Evolutionary conservation across 495 filamentous ascomycete species (phyloP).

Genomic region (Thermothielavioides terrestris): DNA sequence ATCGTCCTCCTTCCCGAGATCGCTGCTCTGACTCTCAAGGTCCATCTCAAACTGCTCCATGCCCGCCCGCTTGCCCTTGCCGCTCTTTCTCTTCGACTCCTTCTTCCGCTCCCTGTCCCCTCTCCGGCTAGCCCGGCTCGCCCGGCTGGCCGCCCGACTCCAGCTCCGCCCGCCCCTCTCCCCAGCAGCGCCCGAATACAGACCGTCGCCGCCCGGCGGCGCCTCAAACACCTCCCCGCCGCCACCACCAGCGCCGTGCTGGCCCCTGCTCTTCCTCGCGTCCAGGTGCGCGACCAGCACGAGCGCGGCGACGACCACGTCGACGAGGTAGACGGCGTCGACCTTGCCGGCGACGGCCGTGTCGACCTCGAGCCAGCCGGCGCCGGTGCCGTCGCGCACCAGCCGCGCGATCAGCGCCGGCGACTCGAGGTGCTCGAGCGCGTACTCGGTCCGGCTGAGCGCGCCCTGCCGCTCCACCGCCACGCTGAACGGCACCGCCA

Average conservation of each 20-base stretch:
- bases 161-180: slow-evolving; percentile 20
- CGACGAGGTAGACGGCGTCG: slow-evolving; percentile 63
- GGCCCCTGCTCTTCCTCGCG: slow-evolving; percentile 18
- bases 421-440: slow-evolving; percentile 54
- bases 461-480: slow-evolving; percentile 42
- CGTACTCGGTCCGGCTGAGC: slow-evolving; percentile 50
- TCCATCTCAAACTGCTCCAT: slow-evolving; percentile 50
- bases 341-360: slow-evolving; percentile 41
- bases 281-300: slow-evolving; percentile 61
- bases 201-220: slow-evolving; percentile 29
- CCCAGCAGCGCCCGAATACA: neutral
- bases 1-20: slow-evolving; percentile 30
- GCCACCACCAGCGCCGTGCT: slow-evolving; percentile 12
- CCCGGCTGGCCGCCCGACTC: slow-evolving; percentile 20
- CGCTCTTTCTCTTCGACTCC: slow-evolving; percentile 17
- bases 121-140: slow-evolving; percentile 11
- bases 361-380: slow-evolving; percentile 45
- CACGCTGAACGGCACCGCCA: slow-evolving; percentile 50
- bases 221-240: slow-evolving; percentile 42
- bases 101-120: slow-evolving; percentile 15
- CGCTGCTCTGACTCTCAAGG: slow-evolving; percentile 45
- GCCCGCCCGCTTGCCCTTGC: slow-evolving; percentile 19
- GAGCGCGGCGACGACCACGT: slow-evolving; percentile 60
- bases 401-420: slow-evolving; percentile 43
- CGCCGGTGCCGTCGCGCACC: slow-evolving; percentile 44